Evolutionary conservation across 164 flowering plant genomes (phyloP), one percentile per base, ranked within the genome.

Genomic region (Macadamia integrifolia): DNA sequence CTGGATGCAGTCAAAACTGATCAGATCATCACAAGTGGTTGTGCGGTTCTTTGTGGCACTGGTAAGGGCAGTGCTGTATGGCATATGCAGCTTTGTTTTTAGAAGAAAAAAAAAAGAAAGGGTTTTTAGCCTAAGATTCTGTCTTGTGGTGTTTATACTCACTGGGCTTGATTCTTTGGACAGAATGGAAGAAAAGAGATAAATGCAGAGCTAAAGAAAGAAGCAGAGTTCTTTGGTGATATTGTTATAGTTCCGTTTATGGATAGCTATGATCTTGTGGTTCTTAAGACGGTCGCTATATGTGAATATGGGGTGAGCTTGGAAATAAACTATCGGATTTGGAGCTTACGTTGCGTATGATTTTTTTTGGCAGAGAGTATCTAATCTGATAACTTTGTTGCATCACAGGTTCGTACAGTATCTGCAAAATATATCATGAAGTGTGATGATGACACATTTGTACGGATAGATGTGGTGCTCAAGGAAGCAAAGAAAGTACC

Each of bases 401-500:
- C 10, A 29, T 69, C 44, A 31, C 77, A 87, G 92, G 82, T 79
- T 67, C 89, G 79, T 31, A 71, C 79, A 0, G 69, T 80, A 42
- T 73, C 84, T 69, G 86, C 92, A 11, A 82, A 78, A 61, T 79
- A 80, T 69, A 79, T 88, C 18, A 88, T 88, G 92, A 86, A 88
- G 75, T 86, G 90, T 71, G 90, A 88, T 63, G 92, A 88, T 75
- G 92, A 88, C 70, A 88, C 92, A 58, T 88, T 88, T 77, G 85
- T 86, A 10, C 79, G 85, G 68, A 78, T 86, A 52, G 90, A 86
- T 77, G 83, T 84, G 1, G 81, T 81, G 52, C 62, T 86, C 11
- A 72, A 76, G 44, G 86, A 85, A 70, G 79, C 71, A 14, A 76
- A 43, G 74, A 76, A 79, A 75, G 74, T 83, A 31, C 64, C 64